Evolutionary conservation across 345 rosid genomes (phyloP), one percentile per base, ranked within the genome.

Genomic region (Balakata baccata): DNA sequence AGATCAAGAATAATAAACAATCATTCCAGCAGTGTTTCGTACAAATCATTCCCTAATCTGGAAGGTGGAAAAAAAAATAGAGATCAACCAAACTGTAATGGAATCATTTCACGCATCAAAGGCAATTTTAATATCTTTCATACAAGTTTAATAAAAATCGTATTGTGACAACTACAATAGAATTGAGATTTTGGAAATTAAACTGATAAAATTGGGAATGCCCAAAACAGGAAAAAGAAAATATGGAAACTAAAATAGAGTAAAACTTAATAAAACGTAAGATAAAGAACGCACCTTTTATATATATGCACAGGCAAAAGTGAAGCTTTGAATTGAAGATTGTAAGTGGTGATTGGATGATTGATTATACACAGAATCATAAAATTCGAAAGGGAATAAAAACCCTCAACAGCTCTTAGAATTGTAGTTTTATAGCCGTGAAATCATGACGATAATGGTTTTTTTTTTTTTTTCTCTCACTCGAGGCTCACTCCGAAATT

Each of bases 1-100:
- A 83, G 89, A 86, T 81, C 84, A 83, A 84, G 84, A 88, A 69
- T 75, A 77, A 79, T 58, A 61, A 84, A 78, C 87, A 70, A 77
- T 72, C 87, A 86, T 89, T 85, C 89, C 89, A 85, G 83, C 75
- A 76, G 78, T 72, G 78, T 69, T 66, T 77, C 12, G 63, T 71
- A 47, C 78, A 76, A 80, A 79, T 77, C 71, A 79, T 67, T 41
- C 17, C 68, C 77, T 64, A 78, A 77, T 81, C 81, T 80, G 84
- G 60, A 79, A 69, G 23, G 56, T 58, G 5, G 0, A 41, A 54
- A 38, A 52, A 50, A 64, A 20, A 6, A 57, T 60, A 57, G 47
- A 76, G 57, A 83, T 43, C 75, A 51, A 57, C 45, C 68, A 79
- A 49, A 64, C 64, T 70, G 74, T 68, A 51, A 68, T 34, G 34